Percentiles rank a stretch among this genome's conserved stretches.
phyloP scores from a whole-genome alignment of 73 alveolate genomes.

The Paramecium primaurelia region DNA sequence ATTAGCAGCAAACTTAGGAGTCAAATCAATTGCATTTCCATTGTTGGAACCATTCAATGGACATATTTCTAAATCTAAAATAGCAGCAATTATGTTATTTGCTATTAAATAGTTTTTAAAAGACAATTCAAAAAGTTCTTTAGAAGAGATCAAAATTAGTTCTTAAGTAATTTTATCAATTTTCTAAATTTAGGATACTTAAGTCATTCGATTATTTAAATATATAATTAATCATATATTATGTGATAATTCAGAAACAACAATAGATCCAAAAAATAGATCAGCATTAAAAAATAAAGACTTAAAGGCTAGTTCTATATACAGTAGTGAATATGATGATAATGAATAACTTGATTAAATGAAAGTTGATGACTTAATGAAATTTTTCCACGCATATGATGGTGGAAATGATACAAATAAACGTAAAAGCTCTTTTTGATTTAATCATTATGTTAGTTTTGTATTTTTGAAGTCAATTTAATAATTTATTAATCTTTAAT shows the following conservation, averaged over 20 bases:
- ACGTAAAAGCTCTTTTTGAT: background rate
- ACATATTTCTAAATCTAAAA: conserved; percentile 26
- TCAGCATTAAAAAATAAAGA: background rate
- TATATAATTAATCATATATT: background rate
- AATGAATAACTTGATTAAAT: background rate
- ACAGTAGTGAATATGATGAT: background rate
- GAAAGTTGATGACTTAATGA: background rate
- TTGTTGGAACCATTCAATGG: background rate
- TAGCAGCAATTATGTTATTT: conserved; percentile 18
- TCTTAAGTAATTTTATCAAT: background rate
- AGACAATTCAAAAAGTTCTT: background rate
- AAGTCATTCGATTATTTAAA: background rate
- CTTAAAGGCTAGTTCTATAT: background rate
- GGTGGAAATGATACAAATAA: background rate
- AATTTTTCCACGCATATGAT: background rate
- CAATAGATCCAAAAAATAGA: background rate
- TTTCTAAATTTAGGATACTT: background rate
- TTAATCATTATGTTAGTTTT: background rate
- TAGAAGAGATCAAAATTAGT: background rate
- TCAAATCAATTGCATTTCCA: conserved; percentile 43
- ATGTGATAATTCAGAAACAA: conserved; percentile 5
- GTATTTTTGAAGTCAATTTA: background rate
- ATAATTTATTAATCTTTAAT: background rate
- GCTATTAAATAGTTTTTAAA: conserved; percentile 20
- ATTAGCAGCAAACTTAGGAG: background rate